Evolutionary conservation across 2,329 filamentous ascomycete genomes (phyloP).

Genomic region (Fusarium pseudoanthophilum): DNA sequence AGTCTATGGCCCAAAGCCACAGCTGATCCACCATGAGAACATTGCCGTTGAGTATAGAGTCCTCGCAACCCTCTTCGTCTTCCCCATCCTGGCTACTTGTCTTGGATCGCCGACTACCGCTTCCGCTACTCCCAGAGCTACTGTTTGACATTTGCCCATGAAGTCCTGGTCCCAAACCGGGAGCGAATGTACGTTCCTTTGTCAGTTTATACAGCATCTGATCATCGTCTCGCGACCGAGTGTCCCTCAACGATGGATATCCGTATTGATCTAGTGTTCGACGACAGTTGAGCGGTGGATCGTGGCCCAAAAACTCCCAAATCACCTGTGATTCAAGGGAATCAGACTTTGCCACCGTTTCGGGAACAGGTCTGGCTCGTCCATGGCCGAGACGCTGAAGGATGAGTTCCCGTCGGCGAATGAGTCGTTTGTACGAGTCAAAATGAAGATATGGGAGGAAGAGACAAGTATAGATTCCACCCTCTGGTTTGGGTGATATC

Average conservation of each 20-base stretch:
- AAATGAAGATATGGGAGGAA: constrained; percentile 72
- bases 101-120: constrained; percentile 43
- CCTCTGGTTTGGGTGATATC: constrained; percentile 43
- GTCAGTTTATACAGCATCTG: constrained; percentile 76
- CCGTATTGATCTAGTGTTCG: constrained; percentile 72
- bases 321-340: constrained; percentile 69
- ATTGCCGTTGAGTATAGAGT: constrained; percentile 63
- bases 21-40: constrained; percentile 75
- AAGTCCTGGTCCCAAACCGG: constrained; percentile 39
- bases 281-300: constrained; percentile 70
- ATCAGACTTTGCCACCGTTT: constrained; percentile 62
- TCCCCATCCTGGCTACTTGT: constrained; percentile 44
- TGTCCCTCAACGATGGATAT: constrained; percentile 70
- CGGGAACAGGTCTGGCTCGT: constrained; percentile 65
- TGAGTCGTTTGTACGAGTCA: constrained; percentile 69
- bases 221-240: constrained; percentile 69
- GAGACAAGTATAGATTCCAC: constrained; percentile 57
- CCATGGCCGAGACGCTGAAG: constrained; percentile 63
- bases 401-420: constrained; percentile 66
- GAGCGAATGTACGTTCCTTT: constrained; percentile 54
- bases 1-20: constrained; percentile 70
- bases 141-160: constrained; percentile 47
- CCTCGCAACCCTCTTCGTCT: constrained; percentile 45
- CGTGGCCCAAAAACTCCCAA: constrained; percentile 70
- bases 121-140: constrained; percentile 41